Evolutionary conservation across 805 yeast species (phyloP).

Genomic region (Saccharomycopsis microspora): DNA sequence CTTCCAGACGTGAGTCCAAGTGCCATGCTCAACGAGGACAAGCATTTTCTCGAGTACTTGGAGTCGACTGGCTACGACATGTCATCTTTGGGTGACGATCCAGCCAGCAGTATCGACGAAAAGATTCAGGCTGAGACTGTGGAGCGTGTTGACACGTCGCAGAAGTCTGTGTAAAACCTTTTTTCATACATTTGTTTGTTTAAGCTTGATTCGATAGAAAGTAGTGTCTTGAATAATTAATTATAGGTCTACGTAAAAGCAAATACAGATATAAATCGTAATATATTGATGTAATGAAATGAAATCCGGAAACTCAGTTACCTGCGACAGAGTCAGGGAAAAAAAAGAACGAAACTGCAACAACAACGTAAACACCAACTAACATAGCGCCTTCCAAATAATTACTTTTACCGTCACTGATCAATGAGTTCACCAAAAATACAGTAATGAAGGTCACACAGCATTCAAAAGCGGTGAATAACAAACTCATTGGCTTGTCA

Average conservation of each 20-base stretch:
- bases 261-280: too few species aligned
- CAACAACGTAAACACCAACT: conserved; percentile 71
- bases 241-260: too few species aligned
- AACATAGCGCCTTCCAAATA: conserved; percentile 97
- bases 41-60: conserved; percentile 56
- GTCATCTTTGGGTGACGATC: conserved; percentile 34
- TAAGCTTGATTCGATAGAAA: too few species aligned
- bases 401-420: conserved; percentile 88
- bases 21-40: conserved; percentile 71
- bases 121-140: conserved; percentile 2
- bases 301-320: too few species aligned
- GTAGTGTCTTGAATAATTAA: too few species aligned
- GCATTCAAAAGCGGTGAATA: conserved; percentile 88
- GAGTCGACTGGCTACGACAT: conserved; percentile 59
- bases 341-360: conserved; percentile 82
- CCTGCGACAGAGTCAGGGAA: conserved; percentile 46
- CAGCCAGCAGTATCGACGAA: neutral
- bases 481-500: conserved; percentile 85
- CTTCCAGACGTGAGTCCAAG: conserved; percentile 63
- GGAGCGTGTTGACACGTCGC: neutral
- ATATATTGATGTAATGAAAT: too few species aligned
- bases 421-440: conserved; percentile 73
- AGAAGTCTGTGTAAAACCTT: neutral
- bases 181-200: neutral
- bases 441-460: conserved; percentile 84